Conservation (phyloP, 371 early-diverging fungal genomes). For the Apophysomyces elegans region DNA sequence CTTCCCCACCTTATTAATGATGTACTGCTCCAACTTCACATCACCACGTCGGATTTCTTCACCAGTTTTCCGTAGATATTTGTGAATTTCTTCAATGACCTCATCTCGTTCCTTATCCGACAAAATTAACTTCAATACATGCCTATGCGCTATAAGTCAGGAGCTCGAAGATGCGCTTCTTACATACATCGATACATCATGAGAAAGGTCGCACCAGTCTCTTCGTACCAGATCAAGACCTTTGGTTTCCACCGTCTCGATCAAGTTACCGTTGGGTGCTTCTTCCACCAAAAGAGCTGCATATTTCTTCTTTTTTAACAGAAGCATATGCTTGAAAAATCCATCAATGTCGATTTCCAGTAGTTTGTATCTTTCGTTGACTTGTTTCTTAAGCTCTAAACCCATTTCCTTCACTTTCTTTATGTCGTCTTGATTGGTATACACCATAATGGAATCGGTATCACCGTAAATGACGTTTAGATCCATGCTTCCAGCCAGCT, state of each 20-base stretch:
- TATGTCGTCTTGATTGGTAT: slow-evolving; percentile 86
- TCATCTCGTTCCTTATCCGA: slow-evolving; percentile 76
- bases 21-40: slow-evolving; percentile 84
- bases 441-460: slow-evolving; percentile 99
- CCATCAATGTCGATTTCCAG: slow-evolving; percentile 99
- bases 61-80: slow-evolving; percentile 70
- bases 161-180: neutral
- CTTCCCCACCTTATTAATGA: slow-evolving; percentile 86
- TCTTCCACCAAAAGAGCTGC: slow-evolving; percentile 85
- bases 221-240: slow-evolving; percentile 98
- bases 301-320: slow-evolving; percentile 99
- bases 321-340: slow-evolving; percentile 89
- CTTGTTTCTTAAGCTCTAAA: slow-evolving; percentile 76
- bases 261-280: slow-evolving; percentile 64
- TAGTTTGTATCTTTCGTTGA: slow-evolving; percentile 92
- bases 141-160: slow-evolving; percentile 39
- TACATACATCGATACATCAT: slow-evolving; percentile 84
- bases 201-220: slow-evolving; percentile 97
- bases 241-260: slow-evolving; percentile 87
- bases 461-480: slow-evolving; percentile 99
- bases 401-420: slow-evolving; percentile 84
- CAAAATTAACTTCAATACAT: slow-evolving; percentile 81
- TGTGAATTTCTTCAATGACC: slow-evolving; percentile 77
- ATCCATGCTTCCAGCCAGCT: slow-evolving; percentile 77
- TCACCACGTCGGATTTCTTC: slow-evolving; percentile 74